Conservation (phyloP, 208 protist genomes). For the Crithidia thermophila region DNA sequence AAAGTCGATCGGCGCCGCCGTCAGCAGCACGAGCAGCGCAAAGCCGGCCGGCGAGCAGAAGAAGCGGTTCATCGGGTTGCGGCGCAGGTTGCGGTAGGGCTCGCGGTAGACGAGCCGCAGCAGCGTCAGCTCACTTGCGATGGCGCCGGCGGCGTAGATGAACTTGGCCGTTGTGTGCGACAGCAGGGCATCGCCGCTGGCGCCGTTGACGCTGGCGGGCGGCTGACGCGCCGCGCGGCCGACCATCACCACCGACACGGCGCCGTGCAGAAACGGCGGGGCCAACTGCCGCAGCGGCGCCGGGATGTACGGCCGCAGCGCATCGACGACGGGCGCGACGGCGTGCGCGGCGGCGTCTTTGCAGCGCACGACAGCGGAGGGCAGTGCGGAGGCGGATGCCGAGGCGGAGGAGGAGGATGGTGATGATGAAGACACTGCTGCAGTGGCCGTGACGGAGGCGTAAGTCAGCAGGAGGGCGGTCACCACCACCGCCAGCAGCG, state of each 20-base stretch:
- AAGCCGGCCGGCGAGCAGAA: constrained; percentile 43
- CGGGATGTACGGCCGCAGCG: constrained; percentile 6
- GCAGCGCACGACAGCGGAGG: background rate
- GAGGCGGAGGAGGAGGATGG: background rate
- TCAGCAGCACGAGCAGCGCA: constrained; percentile 38
- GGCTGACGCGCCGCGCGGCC: constrained; percentile 26
- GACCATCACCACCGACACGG: constrained; percentile 41
- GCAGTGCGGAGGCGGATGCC: background rate
- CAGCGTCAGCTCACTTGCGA: constrained; percentile 47
- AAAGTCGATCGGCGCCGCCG: constrained; percentile 57
- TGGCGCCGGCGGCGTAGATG: constrained; percentile 52
- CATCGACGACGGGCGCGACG: constrained; percentile 1
- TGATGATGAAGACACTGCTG: background rate
- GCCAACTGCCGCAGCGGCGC: constrained; percentile 6
- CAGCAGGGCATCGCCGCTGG: constrained; percentile 22
- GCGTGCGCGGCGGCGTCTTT: background rate
- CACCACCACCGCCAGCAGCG: too few relatives aligned
- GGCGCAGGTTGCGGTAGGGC: constrained; percentile 42
- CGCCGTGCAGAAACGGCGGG: constrained; percentile 42
- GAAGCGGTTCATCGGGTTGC: constrained; percentile 40
- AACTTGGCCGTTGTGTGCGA: constrained; percentile 59
- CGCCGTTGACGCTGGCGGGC: constrained; percentile 17
- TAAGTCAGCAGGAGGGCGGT: too few relatives aligned
- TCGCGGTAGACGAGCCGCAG: constrained; percentile 56
- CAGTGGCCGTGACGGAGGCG: too few relatives aligned